Evolutionary conservation across 1,284 basidiomycete species (phyloP).

Genomic region (Laetiporus sulphureus): DNA sequence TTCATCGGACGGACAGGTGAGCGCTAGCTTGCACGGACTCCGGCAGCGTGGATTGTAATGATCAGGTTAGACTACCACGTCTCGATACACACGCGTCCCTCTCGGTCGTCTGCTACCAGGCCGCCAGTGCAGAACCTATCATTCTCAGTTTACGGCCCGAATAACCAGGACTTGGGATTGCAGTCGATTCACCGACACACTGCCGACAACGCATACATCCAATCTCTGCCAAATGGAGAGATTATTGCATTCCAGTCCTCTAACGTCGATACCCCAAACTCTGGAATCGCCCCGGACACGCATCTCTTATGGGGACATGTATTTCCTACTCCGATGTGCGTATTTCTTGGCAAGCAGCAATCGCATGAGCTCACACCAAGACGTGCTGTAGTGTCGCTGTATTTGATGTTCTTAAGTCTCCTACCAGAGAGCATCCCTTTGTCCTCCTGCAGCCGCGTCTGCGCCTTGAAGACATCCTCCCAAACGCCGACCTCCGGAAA

Average conservation of each 20-base stretch:
- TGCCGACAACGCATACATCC: slow-evolving; percentile 71
- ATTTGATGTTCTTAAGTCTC: slow-evolving; percentile 63
- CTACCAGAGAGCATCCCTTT: slow-evolving; percentile 49
- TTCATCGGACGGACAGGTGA: slow-evolving; percentile 79
- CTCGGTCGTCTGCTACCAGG: slow-evolving; percentile 27
- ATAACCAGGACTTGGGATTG: slow-evolving; percentile 62
- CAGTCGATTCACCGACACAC: slow-evolving; percentile 66
- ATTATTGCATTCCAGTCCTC: slow-evolving; percentile 63
- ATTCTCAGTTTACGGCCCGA: slow-evolving; percentile 81
- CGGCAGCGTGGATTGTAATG: background rate
- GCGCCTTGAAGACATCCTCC: slow-evolving; percentile 57
- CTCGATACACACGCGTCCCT: slow-evolving; percentile 52
- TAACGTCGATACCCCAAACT: slow-evolving; percentile 19
- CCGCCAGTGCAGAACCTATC: slow-evolving; percentile 66
- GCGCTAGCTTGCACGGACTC: slow-evolving; percentile 18
- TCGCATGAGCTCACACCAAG: slow-evolving; percentile 6
- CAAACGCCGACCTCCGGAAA: slow-evolving; percentile 33
- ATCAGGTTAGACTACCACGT: slow-evolving; percentile 58
- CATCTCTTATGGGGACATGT: slow-evolving; percentile 50
- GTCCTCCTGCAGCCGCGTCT: slow-evolving; percentile 76
- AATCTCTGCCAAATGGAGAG: slow-evolving; percentile 70
- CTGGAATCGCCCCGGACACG: slow-evolving; percentile 26
- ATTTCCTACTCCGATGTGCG: slow-evolving; percentile 54
- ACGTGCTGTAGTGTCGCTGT: slow-evolving; percentile 56
- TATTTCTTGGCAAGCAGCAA: slow-evolving; percentile 3